Conservation (phyloP, 257 asterid species). For the Avicennia marina region DNA sequence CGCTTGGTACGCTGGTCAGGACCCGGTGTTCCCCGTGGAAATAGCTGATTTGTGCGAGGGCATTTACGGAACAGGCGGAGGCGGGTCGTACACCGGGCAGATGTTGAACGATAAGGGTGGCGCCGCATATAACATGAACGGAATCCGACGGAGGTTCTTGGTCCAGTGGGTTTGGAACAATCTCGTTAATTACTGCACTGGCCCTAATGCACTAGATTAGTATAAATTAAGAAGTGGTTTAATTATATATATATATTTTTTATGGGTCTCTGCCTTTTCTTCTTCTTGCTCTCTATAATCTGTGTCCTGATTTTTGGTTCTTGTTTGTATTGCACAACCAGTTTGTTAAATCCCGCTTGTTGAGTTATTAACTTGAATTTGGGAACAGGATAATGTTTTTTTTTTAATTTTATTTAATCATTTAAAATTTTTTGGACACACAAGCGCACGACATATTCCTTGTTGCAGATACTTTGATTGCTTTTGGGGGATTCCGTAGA, state of each 20-base stretch:
- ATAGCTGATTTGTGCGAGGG: constrained; percentile 78
- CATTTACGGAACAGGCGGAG: constrained; percentile 68
- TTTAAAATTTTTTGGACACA: too few relatives aligned
- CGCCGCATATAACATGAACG: constrained; percentile 62
- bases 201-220: constrained; percentile 78
- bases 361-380: too few relatives aligned
- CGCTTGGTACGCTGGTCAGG: constrained; percentile 74
- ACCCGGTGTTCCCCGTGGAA: constrained; percentile 65
- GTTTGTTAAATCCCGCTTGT: too few relatives aligned
- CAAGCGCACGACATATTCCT: too few relatives aligned
- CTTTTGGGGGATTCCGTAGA: background rate
- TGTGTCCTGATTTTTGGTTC: too few relatives aligned
- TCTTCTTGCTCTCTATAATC: background rate
- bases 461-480: too few relatives aligned
- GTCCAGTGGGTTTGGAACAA: constrained; percentile 75
- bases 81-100: constrained; percentile 70
- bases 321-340: too few relatives aligned
- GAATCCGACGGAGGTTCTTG: constrained; percentile 56
- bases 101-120: constrained; percentile 62
- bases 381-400: too few relatives aligned
- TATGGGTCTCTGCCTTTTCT: background rate
- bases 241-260: too few relatives aligned
- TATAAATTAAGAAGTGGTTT: constrained; percentile 13
- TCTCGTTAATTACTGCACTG: constrained; percentile 54
- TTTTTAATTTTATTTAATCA: too few relatives aligned